Evolutionary conservation across 2,329 filamentous ascomycete species (phyloP).

Genomic region (Curvularia sp.): DNA sequence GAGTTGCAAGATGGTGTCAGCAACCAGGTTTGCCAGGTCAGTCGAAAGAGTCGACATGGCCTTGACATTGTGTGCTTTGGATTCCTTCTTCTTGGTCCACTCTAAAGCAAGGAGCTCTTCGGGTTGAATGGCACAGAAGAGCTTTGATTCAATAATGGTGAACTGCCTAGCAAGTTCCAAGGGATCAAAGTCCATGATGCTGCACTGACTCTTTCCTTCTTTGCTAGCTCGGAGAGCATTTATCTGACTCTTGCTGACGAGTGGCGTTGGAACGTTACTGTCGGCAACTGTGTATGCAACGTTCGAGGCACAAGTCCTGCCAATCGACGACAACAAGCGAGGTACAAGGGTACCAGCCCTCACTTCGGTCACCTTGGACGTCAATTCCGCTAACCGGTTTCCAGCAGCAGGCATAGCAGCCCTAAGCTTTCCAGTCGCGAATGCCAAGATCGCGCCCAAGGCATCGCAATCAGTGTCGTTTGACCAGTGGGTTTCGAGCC

Average conservation of each 20-base stretch:
- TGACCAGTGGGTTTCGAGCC: conserved; percentile 96
- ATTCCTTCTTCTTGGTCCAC: conserved; percentile 88
- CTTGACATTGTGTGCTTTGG: conserved; percentile 85
- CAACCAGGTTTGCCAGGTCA: conserved; percentile 89
- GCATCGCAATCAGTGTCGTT: conserved; percentile 80
- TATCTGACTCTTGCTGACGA: conserved; percentile 78
- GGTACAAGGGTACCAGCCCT: conserved; percentile 77
- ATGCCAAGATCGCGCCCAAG: conserved; percentile 76
- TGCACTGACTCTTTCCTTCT: conserved; percentile 71
- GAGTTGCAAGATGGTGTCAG: conserved; percentile 86
- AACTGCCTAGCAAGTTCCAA: conserved; percentile 90
- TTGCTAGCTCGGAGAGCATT: conserved; percentile 77
- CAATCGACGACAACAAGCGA: conserved; percentile 82
- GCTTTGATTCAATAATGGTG: conserved; percentile 87
- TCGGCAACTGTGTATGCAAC: conserved; percentile 75
- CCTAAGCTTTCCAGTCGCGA: conserved; percentile 76
- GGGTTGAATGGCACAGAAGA: conserved; percentile 90
- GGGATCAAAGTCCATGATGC: conserved; percentile 88
- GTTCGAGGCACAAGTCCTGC: conserved; percentile 81
- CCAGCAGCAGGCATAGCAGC: conserved; percentile 76
- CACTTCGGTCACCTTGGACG: conserved; percentile 76
- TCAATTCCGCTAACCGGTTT: conserved; percentile 79
- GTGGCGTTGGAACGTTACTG: conserved; percentile 71
- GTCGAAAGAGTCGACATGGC: conserved; percentile 93
- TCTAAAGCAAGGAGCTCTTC: conserved; percentile 91